Base-by-base conservation (phyloP, 129 eudicot genomes). In the Sambucus nigra region DNA sequence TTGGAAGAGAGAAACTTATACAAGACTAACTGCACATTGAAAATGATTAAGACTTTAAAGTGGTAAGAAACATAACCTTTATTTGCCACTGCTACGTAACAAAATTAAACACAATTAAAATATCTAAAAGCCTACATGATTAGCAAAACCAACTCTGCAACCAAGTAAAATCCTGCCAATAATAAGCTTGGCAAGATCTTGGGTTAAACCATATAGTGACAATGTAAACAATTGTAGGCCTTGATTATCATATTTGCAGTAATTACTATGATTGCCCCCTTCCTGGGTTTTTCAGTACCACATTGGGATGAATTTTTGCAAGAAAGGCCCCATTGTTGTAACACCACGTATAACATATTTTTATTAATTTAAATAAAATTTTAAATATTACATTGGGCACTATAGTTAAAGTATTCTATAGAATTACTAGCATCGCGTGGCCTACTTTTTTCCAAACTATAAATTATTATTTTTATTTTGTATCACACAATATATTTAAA, bases 131-230 rank as follows among this genome's bases (percentile, higher is more conserved):
- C 3, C 1, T 60, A 88, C 99, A 91, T 92, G 96, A 65, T 92
- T 92, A 32, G 94, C 96, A 38, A 92, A 92, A 59, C 99, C 99
- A 39, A 92, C 96, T 0, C 99, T 96, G 66, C 91, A 86, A 9
- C 99, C 99, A 63, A 92, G 94, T 32, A 73, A 64, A 38, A 92
- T 82, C 51, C 99, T 74, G 6, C 99, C 99, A 46, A 80, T 15
- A 58, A 92, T 92, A 60, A 92, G 99, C 96, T 86, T 86, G 23
- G 78, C 67, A 10, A 86, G 71, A 51, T 86, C 62, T 39, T 69
- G 69, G 15, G 99, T 96, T 4, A 63, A 84, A 7, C 96, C 79
- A 68, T 86, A 86, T 21, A 92, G 58, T 0, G 99, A 92, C 12
- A 96, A 92, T 0, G 96, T 86, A 57, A 92, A 92, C 1, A 77